Base-by-base conservation (phyloP, 257 asterid species). In the Cynanchum wilfordii region DNA sequence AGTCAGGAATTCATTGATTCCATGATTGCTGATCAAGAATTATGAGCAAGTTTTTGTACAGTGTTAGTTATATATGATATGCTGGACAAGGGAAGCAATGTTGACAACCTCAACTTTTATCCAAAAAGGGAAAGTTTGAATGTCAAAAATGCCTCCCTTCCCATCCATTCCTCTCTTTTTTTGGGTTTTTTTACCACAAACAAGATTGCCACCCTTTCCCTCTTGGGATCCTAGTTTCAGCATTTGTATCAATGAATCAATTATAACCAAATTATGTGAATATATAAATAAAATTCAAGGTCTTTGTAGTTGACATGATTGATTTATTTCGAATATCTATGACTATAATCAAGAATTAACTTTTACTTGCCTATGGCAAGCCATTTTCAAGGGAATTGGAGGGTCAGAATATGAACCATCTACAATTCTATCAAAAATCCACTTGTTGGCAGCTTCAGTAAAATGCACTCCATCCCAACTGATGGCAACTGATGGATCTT, bases 391-490 rank as follows among this genome's bases (percentile, higher is more conserved):
- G 2, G 96, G 86, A 73, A 88, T 20, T 5, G 96, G 95, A 66
- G 98, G 98, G 65, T 93, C 96, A 0, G 98, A 93, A 71, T 83
- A 83, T 50, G 83, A 81, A 33, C 97, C 98, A 78, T 74, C 76
- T 25, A 84, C 89, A 73, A 93, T 88, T 49, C 77, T 87, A 55
- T 89, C 78, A 75, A 88, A 89, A 40, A 93, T 59, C 88, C 89
- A 88, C 76, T 83, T 85, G 65, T 93, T 93, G 49, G 90, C 98
- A 30, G 98, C 98, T 72, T 93, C 73, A 0, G 96, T 89, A 38
- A 70, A 91, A 76, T 91, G 98, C 7, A 91, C 89, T 15, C 97
- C 97, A 71, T 93, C 98, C 98, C 98, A 93, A 42, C 73, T 85
- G 17, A 93, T 85, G 60, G 59, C 73, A 8, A 65, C 71, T 1